These are phyloP conservation scores for Arxiozyma slooffiae DNA, from an alignment of 1,139 yeast genomes.

Conservation along the genomic window DNA sequence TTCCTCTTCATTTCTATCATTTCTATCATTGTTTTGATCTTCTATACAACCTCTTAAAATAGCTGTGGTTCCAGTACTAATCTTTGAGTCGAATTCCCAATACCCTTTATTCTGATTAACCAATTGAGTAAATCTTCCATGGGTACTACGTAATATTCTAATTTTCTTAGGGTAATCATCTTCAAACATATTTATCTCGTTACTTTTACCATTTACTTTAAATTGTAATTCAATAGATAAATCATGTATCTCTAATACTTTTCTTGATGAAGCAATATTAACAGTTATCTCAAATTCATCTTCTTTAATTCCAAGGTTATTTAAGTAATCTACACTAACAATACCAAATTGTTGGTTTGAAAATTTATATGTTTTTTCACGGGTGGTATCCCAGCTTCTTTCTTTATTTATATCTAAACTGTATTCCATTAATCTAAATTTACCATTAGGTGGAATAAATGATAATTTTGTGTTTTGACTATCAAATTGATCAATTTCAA, in stretches of 20 bases:
- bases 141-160: constrained; percentile 24
- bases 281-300: constrained; percentile 73
- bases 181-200: not conserved
- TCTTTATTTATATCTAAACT: constrained; percentile 10
- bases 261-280: constrained; percentile 42
- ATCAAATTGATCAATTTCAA: constrained; percentile 31
- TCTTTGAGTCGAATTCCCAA: constrained; percentile 59
- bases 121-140: constrained; percentile 35
- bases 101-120: constrained; percentile 41
- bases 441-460: constrained; percentile 88
- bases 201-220: constrained; percentile 4
- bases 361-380: not conserved
- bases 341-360: not conserved
- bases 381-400: no score
- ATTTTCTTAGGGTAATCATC: constrained; percentile 9
- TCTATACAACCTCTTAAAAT: constrained; percentile 52
- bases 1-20: not conserved
- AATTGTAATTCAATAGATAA: constrained; percentile 44
- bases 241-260: constrained; percentile 49
- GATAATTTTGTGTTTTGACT: constrained; percentile 32
- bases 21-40: not conserved
- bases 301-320: constrained; percentile 48
- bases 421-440: constrained; percentile 54
- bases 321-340: constrained; percentile 12
- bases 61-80: constrained; percentile 60